Evolutionary conservation across 1,139 yeast species (phyloP), one percentile per base, ranked within the genome.

Genomic region (Pichia sp.): DNA sequence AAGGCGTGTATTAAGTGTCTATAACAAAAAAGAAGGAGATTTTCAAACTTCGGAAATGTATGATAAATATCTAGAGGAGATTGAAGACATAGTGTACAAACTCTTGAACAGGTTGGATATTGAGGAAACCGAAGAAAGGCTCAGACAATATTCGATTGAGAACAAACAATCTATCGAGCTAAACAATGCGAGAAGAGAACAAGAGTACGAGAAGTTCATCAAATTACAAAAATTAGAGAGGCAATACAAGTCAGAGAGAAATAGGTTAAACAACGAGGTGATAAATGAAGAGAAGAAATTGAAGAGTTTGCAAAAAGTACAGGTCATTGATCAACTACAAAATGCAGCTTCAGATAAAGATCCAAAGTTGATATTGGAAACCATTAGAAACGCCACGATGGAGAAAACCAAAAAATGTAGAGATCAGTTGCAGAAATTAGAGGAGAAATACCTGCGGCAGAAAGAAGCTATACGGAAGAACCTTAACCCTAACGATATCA

Each of bases 61-160:
- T 70, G 91, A 95, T 67, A 75, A 75, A 61, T 93, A 93, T 66
- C 73, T 93, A 55, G 99, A 93, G 65, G 83, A 84, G 58, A 80
- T 92, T 12, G 99, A 93, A 68, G 84, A 81, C 55, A 81, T 88
- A 16, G 83, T 93, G 0, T 91, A 84, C 72, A 90, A 90, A 60
- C 71, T 93, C 55, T 83, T 81, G 54, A 81, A 88, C 63, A 83
- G 83, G 20, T 75, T 86, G 1, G 92, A 90, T 62, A 79, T 79
- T 12, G 92, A 83, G 57, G 77, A 76, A 50, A 91, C 96, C 0
- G 96, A 90, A 63, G 76, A 77, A 29, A 81, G 81, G 59, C 73
- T 93, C 53, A 75, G 76, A 51, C 79, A 82, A 43, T 93, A 93
- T 65, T 96, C 91, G 61, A 81, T 80, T 56, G 83, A 81, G 46